Evolutionary conservation across 352 stramenopile species (phyloP).

Genomic region (Pythium vanterpoolii): DNA sequence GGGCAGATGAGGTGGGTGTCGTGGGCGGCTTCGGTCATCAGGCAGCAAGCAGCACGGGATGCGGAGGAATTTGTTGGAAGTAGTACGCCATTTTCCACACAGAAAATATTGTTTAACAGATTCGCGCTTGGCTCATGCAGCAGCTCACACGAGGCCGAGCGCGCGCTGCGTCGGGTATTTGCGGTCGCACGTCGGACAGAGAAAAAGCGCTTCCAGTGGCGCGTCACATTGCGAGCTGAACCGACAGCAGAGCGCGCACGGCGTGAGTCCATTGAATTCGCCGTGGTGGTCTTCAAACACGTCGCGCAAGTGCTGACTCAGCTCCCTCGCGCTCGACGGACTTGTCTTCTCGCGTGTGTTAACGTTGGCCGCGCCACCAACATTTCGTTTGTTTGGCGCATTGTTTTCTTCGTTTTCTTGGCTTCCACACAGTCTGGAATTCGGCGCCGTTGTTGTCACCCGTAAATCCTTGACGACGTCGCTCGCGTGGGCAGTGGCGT

Average conservation of each 20-base stretch:
- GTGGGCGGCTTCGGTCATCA: neutral
- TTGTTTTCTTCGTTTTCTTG: constrained; percentile 12
- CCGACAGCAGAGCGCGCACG: constrained; percentile 64
- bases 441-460: constrained; percentile 9
- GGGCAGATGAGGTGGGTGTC: neutral
- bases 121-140: neutral
- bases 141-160: constrained; percentile 41
- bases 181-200: constrained; percentile 64
- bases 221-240: constrained; percentile 35
- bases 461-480: constrained; percentile 3
- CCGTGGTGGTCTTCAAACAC: constrained; percentile 24
- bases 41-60: too few species aligned
- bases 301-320: constrained; percentile 30
- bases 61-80: too few species aligned
- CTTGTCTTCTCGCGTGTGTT: constrained; percentile 33
- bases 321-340: constrained; percentile 45
- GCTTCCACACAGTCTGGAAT: too few species aligned
- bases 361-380: too few species aligned
- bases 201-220: constrained; percentile 55
- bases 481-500: neutral
- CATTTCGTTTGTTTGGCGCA: neutral
- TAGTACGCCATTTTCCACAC: too few species aligned
- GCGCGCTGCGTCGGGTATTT: constrained; percentile 81
- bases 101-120: too few species aligned
- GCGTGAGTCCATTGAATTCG: constrained; percentile 31